A percentile compares a stretch with the other conserved stretches of the same genome.
These are phyloP conservation scores for Saussurea involucrata DNA, from an alignment of 129 eudicot species.

Conservation along the genomic window DNA sequence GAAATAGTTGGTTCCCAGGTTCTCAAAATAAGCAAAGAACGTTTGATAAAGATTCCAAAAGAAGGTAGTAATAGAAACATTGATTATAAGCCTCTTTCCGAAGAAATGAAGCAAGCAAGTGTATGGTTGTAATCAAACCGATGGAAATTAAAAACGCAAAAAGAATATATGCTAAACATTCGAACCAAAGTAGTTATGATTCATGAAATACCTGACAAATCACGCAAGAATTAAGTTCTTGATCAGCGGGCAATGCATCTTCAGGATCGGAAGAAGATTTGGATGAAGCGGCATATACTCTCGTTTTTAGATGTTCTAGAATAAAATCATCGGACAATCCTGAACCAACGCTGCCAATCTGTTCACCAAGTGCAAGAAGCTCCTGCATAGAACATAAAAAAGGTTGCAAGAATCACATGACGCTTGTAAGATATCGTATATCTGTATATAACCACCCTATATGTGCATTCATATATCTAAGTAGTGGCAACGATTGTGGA, in stretches of 20 bases:
- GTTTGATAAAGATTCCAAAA: not conserved
- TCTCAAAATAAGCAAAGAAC: not conserved
- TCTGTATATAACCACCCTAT: not conserved
- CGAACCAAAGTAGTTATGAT: not conserved
- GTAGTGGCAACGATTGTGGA: not conserved
- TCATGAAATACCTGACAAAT: constrained; percentile 71
- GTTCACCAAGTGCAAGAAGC: constrained; percentile 96
- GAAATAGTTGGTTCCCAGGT: too few relatives aligned
- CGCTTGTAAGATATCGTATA: not conserved
- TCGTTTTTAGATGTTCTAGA: constrained; percentile 44
- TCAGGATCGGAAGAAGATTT: constrained; percentile 40
- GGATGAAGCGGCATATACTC: constrained; percentile 29
- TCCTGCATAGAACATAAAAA: constrained; percentile 41
- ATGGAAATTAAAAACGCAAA: not conserved
- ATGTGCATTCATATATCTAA: not conserved
- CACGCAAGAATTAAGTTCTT: constrained; percentile 60
- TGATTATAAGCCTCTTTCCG: not conserved
- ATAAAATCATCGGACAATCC: constrained; percentile 72
- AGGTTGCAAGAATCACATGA: constrained; percentile 23
- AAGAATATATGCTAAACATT: not conserved
- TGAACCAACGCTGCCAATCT: constrained; percentile 76
- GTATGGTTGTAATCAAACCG: not conserved
- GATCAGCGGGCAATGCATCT: constrained; percentile 43
- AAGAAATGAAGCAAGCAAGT: not conserved
- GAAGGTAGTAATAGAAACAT: not conserved